A percentile compares a stretch with the other conserved stretches of the same genome.
Evolutionary conservation across 139 green algal genomes (phyloP).

Genomic region (Chlamydomonas sp.): DNA sequence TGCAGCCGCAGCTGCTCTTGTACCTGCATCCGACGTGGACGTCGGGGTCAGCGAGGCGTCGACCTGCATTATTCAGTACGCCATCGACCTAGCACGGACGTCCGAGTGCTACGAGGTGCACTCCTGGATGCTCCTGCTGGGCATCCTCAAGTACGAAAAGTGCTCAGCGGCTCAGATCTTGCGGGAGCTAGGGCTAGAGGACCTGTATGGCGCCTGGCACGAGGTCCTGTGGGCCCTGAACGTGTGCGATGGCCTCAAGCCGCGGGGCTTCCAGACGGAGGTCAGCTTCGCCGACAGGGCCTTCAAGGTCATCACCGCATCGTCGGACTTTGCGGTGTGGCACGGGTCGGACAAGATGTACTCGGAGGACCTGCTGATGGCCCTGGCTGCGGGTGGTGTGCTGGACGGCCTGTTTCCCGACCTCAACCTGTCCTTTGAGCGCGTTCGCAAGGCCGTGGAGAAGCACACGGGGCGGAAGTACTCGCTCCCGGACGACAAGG

Average conservation of each 20-base stretch:
- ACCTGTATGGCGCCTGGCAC: constrained; percentile 68
- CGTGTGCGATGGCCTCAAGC: constrained; percentile 54
- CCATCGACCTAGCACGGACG: constrained; percentile 55
- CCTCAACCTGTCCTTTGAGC: constrained; percentile 54
- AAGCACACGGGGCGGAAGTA: constrained; percentile 51
- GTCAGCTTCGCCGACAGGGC: constrained; percentile 53
- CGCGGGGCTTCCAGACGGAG: constrained; percentile 43
- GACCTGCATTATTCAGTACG: constrained; percentile 49
- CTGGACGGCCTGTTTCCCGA: constrained; percentile 66
- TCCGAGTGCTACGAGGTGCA: constrained; percentile 65
- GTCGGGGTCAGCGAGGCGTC: constrained; percentile 33
- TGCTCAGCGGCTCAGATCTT: constrained; percentile 48
- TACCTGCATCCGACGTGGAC: constrained; percentile 1
- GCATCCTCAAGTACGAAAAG: constrained; percentile 60
- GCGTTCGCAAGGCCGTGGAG: constrained; percentile 56
- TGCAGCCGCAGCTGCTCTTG: neutral
- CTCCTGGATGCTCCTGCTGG: constrained; percentile 68
- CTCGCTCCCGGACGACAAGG: constrained; percentile 39
- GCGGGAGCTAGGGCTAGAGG: constrained; percentile 51
- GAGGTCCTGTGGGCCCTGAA: constrained; percentile 73
- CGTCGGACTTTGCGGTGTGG: constrained; percentile 54
- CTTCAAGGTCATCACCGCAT: constrained; percentile 46
- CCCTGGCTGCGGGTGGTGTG: constrained; percentile 55
- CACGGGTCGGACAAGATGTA: constrained; percentile 58
- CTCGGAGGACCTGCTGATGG: constrained; percentile 67